These are phyloP conservation scores for Fusarium phyllophilum DNA, from an alignment of 2,329 filamentous ascomycete species.

Conservation along the genomic window DNA sequence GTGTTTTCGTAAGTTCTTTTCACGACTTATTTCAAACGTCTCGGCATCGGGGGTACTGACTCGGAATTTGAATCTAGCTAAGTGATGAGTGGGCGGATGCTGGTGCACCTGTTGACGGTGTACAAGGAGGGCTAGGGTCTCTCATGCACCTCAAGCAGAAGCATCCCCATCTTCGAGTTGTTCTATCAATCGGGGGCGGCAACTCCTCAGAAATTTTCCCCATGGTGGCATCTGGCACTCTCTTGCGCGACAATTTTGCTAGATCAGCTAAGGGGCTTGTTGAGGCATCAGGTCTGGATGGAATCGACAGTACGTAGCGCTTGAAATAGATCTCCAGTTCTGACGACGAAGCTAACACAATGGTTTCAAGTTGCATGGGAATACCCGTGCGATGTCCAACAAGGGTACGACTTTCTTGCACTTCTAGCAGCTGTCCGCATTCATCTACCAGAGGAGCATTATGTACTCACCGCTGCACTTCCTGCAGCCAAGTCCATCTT, in stretches of 20 bases:
- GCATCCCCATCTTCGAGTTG: constrained; percentile 76
- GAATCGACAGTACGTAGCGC: constrained; percentile 73
- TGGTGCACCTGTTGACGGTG: constrained; percentile 76
- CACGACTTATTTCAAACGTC: constrained; percentile 3
- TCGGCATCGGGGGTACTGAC: constrained; percentile 39
- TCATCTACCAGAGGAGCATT: constrained; percentile 74
- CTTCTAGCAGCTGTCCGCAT: constrained; percentile 74
- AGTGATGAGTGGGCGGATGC: constrained; percentile 83
- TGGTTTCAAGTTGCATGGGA: constrained; percentile 77
- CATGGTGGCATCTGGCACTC: constrained; percentile 69
- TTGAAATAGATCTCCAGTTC: not conserved
- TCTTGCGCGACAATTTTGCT: constrained; percentile 75
- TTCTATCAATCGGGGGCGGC: constrained; percentile 80
- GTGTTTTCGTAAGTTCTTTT: constrained; percentile 73
- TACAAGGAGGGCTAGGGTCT: constrained; percentile 76
- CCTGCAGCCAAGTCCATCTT: constrained; percentile 74
- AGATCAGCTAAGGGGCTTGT: constrained; percentile 73
- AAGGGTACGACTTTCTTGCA: constrained; percentile 76
- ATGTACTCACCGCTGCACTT: constrained; percentile 76
- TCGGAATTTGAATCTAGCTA: constrained; percentile 61
- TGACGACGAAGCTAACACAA: constrained; percentile 15
- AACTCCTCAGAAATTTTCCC: constrained; percentile 74
- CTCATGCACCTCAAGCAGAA: constrained; percentile 77
- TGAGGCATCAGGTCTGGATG: constrained; percentile 69
- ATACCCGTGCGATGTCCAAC: constrained; percentile 72